Evolutionary conservation across 345 rosid species (phyloP).

Genomic region (Mangifera indica): DNA sequence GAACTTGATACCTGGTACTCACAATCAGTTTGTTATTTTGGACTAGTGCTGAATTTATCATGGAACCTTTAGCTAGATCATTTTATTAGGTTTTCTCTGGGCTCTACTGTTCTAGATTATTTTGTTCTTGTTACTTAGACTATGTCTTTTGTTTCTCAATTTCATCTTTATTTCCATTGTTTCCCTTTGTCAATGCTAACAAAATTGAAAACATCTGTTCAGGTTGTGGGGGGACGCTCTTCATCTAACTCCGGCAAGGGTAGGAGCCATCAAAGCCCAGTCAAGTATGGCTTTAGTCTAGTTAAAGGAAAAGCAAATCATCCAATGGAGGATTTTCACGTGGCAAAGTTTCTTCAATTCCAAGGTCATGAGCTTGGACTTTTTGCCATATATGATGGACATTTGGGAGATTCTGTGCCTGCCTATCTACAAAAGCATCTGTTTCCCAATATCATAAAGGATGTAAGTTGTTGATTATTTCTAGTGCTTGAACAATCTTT

Average conservation of each 20-base stretch:
- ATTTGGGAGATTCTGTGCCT: conserved; percentile 71
- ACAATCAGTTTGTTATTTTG: not conserved
- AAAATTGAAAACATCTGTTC: not conserved
- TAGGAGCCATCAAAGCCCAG: conserved; percentile 44
- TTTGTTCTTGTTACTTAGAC: no score
- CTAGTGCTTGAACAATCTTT: not conserved
- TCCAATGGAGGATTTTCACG: conserved; percentile 81
- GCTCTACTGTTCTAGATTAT: not conserved
- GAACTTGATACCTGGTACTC: not conserved
- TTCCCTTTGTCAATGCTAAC: not conserved
- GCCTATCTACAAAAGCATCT: conserved; percentile 69
- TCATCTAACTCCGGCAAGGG: conserved; percentile 64
- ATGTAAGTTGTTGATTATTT: conserved; percentile 36
- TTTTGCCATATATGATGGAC: conserved; percentile 74
- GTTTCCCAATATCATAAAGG: conserved; percentile 59
- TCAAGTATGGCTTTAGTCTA: conserved; percentile 58
- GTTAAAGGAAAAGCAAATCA: conserved; percentile 76
- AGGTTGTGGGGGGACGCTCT: conserved; percentile 47
- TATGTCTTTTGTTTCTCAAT: no score
- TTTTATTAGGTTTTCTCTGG: not conserved
- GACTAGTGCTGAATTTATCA: not conserved
- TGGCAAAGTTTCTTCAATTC: conserved; percentile 49
- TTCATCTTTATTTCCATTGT: not conserved
- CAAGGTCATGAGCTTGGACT: conserved; percentile 60
- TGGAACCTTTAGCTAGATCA: not conserved